Evolutionary conservation across 495 filamentous ascomycete genomes (phyloP).

Genomic region (Pyrenula aspistea): DNA sequence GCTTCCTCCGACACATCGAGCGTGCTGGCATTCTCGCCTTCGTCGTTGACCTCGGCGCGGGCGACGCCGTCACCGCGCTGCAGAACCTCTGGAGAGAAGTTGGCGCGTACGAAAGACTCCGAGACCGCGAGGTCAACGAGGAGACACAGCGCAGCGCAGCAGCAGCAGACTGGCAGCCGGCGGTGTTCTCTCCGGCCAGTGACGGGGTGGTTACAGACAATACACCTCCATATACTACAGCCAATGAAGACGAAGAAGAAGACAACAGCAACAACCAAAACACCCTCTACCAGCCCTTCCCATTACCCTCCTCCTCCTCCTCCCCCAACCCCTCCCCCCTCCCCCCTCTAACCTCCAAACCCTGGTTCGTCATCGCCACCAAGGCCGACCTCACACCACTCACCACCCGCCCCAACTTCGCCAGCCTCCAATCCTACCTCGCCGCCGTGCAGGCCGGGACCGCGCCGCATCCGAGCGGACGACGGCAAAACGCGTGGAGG

Average conservation of each 20-base stretch:
- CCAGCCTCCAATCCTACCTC: slow-evolving; percentile 54
- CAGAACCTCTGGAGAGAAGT: slow-evolving; percentile 83
- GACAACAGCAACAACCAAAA: slow-evolving; percentile 4
- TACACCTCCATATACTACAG: too few species aligned
- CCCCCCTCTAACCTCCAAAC: slow-evolving; percentile 69
- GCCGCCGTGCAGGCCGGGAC: slow-evolving; percentile 42
- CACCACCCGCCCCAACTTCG: slow-evolving; percentile 70
- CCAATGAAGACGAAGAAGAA: neutral
- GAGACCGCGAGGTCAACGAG: slow-evolving; percentile 44
- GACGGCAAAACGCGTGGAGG: slow-evolving; percentile 55
- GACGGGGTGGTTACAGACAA: slow-evolving; percentile 7
- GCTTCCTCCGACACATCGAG: slow-evolving; percentile 89
- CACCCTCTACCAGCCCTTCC: neutral
- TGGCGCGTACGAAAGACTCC: slow-evolving; percentile 68
- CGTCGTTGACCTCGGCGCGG: slow-evolving; percentile 73
- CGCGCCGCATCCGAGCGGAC: slow-evolving; percentile 57
- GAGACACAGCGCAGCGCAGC: slow-evolving; percentile 24
- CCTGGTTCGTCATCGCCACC: slow-evolving; percentile 95
- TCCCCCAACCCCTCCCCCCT: slow-evolving; percentile 23
- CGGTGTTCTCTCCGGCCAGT: slow-evolving; percentile 15
- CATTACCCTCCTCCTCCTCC: neutral
- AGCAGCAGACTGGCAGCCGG: slow-evolving; percentile 12
- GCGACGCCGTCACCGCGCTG: slow-evolving; percentile 65
- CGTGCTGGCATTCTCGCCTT: slow-evolving; percentile 87
- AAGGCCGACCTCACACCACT: slow-evolving; percentile 83